A percentile compares a stretch with the other conserved stretches of the same genome.
These are phyloP conservation scores for Kwoniella shandongensis DNA, from an alignment of 768 basidiomycete genomes.

Conservation along the genomic window DNA sequence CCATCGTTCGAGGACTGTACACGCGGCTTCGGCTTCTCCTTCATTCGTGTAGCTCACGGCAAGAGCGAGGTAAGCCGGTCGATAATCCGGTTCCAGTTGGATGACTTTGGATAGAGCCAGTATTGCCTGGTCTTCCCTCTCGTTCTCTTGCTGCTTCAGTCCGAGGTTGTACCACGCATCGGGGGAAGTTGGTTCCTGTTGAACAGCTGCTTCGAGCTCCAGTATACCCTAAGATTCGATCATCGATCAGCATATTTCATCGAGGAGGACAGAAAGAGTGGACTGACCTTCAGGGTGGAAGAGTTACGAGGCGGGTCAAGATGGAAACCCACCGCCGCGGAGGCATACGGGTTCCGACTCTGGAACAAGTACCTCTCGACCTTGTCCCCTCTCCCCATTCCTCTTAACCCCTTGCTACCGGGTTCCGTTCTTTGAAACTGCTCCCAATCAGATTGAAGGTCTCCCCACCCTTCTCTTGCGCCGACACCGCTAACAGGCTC, in stretches of 20 bases:
- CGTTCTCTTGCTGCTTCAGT: constrained; percentile 96
- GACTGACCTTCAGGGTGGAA: constrained; percentile 29
- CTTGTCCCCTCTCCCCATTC: constrained; percentile 25
- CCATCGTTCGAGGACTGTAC: constrained; percentile 83
- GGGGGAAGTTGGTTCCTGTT: constrained; percentile 69
- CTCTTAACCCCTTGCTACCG: constrained; percentile 13
- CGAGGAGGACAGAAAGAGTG: too few species aligned
- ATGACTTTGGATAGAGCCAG: constrained; percentile 77
- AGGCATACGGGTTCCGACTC: constrained; percentile 43
- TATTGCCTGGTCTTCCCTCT: constrained; percentile 86
- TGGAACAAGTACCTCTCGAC: constrained; percentile 49
- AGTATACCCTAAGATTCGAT: constrained; percentile 66
- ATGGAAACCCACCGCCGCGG: constrained; percentile 1
- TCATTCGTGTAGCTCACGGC: constrained; percentile 91
- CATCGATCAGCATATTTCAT: too few species aligned
- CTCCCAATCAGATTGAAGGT: constrained; percentile 43
- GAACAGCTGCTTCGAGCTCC: constrained; percentile 84
- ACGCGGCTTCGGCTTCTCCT: constrained; percentile 68
- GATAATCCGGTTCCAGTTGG: constrained; percentile 72
- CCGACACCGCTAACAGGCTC: constrained; percentile 20
- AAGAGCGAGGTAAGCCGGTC: constrained; percentile 77
- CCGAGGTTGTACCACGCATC: constrained; percentile 87
- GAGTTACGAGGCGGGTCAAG: constrained; percentile 16
- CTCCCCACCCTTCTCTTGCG: constrained; percentile 34
- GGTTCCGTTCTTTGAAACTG: constrained; percentile 11